Evolutionary conservation across 2,329 filamentous ascomycete genomes (phyloP).

Genomic region (Apiospora aurea): DNA sequence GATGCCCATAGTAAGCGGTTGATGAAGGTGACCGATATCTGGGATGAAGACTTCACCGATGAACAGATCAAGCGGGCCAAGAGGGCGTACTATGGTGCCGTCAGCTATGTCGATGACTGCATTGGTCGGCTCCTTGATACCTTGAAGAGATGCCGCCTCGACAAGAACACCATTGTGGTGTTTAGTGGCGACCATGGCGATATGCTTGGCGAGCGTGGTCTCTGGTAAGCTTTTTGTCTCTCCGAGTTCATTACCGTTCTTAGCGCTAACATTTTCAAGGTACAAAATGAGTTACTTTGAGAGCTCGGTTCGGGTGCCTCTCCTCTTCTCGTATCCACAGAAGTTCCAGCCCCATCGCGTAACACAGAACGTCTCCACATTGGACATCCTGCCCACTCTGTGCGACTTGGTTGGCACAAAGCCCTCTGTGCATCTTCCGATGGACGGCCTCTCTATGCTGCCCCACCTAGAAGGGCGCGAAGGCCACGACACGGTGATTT

Average conservation of each 20-base stretch:
- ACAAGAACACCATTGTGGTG: conserved; percentile 87
- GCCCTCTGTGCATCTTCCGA: conserved; percentile 73
- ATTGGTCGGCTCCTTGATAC: conserved; percentile 82
- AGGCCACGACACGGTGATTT: conserved; percentile 87
- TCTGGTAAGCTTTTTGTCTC: conserved; percentile 67
- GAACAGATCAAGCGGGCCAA: conserved; percentile 87
- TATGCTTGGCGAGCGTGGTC: conserved; percentile 89
- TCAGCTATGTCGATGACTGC: conserved; percentile 93
- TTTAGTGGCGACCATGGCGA: conserved; percentile 95
- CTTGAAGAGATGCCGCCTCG: conserved; percentile 79
- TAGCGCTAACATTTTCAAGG: conserved; percentile 34
- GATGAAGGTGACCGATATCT: conserved; percentile 85
- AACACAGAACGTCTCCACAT: conserved; percentile 84
- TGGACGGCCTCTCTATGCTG: conserved; percentile 83
- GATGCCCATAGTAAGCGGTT: conserved; percentile 88
- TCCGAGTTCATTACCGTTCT: not conserved
- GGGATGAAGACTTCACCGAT: conserved; percentile 81
- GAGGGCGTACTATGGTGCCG: conserved; percentile 90
- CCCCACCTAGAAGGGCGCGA: conserved; percentile 74
- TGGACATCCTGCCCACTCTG: conserved; percentile 89
- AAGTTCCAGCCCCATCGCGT: conserved; percentile 79
- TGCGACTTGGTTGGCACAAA: conserved; percentile 81
- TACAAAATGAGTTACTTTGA: conserved; percentile 99
- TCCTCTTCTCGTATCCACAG: conserved; percentile 82
- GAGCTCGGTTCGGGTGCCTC: conserved; percentile 85